Evolutionary conservation across 352 stramenopile genomes (phyloP).

Genomic region (Plasmopara halstedii): DNA sequence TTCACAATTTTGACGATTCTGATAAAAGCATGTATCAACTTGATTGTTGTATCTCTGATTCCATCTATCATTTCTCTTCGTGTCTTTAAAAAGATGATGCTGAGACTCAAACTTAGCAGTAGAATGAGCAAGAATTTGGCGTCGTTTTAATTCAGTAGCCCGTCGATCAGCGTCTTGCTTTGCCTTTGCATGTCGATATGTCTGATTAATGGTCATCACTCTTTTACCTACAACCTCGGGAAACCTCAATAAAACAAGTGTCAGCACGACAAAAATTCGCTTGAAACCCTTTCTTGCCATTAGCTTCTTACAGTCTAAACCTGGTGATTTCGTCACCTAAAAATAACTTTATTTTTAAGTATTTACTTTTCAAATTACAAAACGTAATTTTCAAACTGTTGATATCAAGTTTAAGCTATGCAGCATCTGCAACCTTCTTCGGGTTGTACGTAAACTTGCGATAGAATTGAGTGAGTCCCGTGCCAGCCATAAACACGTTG

Average conservation of each 20-base stretch:
- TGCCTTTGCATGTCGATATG: constrained; percentile 1
- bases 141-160: neutral
- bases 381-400: too few species aligned
- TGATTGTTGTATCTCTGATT: constrained; percentile 1
- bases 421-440: neutral
- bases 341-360: too few species aligned
- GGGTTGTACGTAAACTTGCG: constrained; percentile 42
- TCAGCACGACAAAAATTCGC: neutral
- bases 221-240: neutral
- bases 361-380: too few species aligned
- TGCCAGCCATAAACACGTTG: constrained; percentile 86
- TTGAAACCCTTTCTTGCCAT: constrained; percentile 12
- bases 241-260: neutral
- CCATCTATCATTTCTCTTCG: constrained; percentile 2
- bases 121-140: constrained; percentile 1
- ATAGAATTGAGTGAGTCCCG: constrained; percentile 47
- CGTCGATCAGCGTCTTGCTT: constrained; percentile 6
- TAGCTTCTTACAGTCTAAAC: too few species aligned
- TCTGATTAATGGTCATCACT: neutral
- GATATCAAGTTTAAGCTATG: too few species aligned
- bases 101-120: constrained; percentile 3
- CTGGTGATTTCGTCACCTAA: too few species aligned
- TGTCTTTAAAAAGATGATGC: neutral
- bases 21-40: neutral
- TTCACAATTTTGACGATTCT: neutral